These are phyloP conservation scores for Aureobasidium musti DNA, from an alignment of 2,329 filamentous ascomycete species.

Conservation along the genomic window DNA sequence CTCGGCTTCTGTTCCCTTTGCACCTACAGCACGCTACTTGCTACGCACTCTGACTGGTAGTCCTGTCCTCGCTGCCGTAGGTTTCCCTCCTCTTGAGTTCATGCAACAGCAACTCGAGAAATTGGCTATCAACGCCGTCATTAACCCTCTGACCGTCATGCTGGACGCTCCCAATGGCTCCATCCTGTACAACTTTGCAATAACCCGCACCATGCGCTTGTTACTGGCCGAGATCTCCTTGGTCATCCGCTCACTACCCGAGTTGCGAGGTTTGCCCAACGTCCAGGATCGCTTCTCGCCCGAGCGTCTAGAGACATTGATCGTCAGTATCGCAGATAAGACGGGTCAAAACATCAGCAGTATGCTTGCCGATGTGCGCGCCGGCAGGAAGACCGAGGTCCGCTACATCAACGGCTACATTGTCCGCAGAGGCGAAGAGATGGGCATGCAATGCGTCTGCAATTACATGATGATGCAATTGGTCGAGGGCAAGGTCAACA, in stretches of 20 bases:
- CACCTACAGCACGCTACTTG: conserved; percentile 59
- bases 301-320: conserved; percentile 62
- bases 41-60: conserved; percentile 64
- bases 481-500: conserved; percentile 68
- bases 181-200: conserved; percentile 66
- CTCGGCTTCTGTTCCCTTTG: conserved; percentile 38
- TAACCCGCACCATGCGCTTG: conserved; percentile 66
- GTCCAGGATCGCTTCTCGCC: conserved; percentile 61
- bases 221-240: conserved; percentile 73
- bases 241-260: conserved; percentile 73
- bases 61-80: conserved; percentile 62
- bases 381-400: conserved; percentile 68
- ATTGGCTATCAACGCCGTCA: conserved; percentile 71
- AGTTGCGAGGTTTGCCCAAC: conserved; percentile 64
- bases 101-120: conserved; percentile 75
- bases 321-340: conserved; percentile 55
- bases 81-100: conserved; percentile 62
- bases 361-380: conserved; percentile 67
- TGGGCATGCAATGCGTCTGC: conserved; percentile 70
- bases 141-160: conserved; percentile 79
- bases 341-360: conserved; percentile 62
- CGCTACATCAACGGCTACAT: conserved; percentile 90
- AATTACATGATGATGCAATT: conserved; percentile 73
- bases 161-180: conserved; percentile 74
- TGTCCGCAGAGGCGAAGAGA: conserved; percentile 67